Conservation (phyloP, 1,284 basidiomycete genomes). For the Quambalaria eucalypti region DNA sequence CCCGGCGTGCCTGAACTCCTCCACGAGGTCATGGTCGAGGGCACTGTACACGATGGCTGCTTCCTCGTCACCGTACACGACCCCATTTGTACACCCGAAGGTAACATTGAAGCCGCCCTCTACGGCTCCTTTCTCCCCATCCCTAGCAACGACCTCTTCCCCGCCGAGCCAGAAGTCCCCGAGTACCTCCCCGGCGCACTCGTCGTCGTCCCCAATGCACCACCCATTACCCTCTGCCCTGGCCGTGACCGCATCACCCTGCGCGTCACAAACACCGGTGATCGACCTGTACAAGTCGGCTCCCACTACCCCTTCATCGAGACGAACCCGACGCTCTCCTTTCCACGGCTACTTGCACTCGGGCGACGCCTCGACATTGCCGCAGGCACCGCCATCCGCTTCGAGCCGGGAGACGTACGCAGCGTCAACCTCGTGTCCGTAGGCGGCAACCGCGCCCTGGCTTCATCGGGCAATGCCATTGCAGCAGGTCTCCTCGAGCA, state of each 20-base stretch:
- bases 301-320: constrained; percentile 75
- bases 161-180: background rate
- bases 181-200: constrained; percentile 25
- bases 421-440: constrained; percentile 74
- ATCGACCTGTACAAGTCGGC: constrained; percentile 73
- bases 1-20: constrained; percentile 53
- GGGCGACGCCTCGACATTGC: constrained; percentile 83
- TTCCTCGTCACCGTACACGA: constrained; percentile 56
- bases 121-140: constrained; percentile 86
- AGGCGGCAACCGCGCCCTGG: constrained; percentile 62
- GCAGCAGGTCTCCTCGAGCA: constrained; percentile 19
- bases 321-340: constrained; percentile 70
- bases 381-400: constrained; percentile 87
- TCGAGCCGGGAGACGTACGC: constrained; percentile 86
- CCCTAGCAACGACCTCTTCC: constrained; percentile 55
- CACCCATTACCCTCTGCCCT: constrained; percentile 64
- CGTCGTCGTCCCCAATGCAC: constrained; percentile 22
- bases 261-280: constrained; percentile 81
- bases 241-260: constrained; percentile 63
- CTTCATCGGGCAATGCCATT: constrained; percentile 71
- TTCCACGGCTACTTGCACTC: constrained; percentile 72
- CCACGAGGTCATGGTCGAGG: constrained; percentile 50
- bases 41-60: constrained; percentile 38
- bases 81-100: constrained; percentile 66
- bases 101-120: constrained; percentile 69